Percentiles rank a stretch among this genome's conserved stretches.
phyloP scores from a whole-genome alignment of 2,329 filamentous ascomycete species.

The Stylonectria norvegica region DNA sequence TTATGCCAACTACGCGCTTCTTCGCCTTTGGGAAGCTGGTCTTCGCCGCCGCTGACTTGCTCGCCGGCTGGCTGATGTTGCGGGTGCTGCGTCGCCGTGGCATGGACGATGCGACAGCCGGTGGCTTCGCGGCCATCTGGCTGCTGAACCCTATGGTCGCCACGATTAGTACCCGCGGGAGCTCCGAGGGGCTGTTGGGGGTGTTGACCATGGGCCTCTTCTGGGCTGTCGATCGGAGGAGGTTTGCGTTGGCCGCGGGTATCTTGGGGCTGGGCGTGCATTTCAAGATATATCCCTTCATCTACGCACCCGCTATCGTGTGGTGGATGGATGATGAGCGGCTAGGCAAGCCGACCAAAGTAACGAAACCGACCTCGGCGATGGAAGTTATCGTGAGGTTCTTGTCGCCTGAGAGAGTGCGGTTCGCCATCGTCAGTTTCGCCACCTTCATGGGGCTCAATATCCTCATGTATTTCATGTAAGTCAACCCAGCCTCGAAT shows the following conservation, averaged over 20 bases:
- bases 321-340: slow-evolving; percentile 71
- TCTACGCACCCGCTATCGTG: slow-evolving; percentile 79
- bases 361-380: slow-evolving; percentile 15
- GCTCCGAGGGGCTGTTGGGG: slow-evolving; percentile 85
- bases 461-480: slow-evolving; percentile 71
- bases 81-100: slow-evolving; percentile 36
- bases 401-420: slow-evolving; percentile 52
- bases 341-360: slow-evolving; percentile 27
- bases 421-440: slow-evolving; percentile 62
- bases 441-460: slow-evolving; percentile 73
- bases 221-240: slow-evolving; percentile 70
- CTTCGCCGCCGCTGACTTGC: slow-evolving; percentile 78
- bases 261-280: slow-evolving; percentile 83
- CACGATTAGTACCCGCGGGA: slow-evolving; percentile 90
- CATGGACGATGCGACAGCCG: slow-evolving; percentile 53
- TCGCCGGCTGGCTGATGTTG: slow-evolving; percentile 76
- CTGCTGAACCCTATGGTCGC: slow-evolving; percentile 97
- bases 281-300: slow-evolving; percentile 98
- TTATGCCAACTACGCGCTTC: slow-evolving; percentile 70
- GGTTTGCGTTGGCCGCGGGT: slow-evolving; percentile 63
- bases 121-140: slow-evolving; percentile 84
- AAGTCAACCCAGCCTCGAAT: slow-evolving; percentile 31
- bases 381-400: slow-evolving; percentile 38
- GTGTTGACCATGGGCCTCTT: slow-evolving; percentile 79
- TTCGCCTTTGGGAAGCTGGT: slow-evolving; percentile 86